Conservation (phyloP, 495 filamentous ascomycete species). For the Penicillium crystallinum region DNA sequence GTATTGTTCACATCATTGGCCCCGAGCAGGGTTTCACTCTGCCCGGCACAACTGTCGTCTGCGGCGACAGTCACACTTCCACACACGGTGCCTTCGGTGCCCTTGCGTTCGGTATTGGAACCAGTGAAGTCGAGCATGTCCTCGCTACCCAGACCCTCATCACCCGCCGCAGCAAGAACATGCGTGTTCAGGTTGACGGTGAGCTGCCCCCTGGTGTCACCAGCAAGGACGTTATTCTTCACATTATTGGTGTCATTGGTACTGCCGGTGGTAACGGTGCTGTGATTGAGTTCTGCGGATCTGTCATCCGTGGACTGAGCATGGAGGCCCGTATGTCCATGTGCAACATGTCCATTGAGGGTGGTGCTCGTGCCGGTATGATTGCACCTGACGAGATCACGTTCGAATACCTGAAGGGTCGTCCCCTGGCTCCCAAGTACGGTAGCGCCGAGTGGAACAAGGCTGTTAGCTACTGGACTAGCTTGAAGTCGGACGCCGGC, state of each 20-base stretch:
- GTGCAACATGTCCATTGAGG: slow-evolving; percentile 99
- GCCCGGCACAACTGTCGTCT: slow-evolving; percentile 94
- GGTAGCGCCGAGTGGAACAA: slow-evolving; percentile 86
- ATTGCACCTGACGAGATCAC: slow-evolving; percentile 92
- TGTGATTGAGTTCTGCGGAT: slow-evolving; percentile 96
- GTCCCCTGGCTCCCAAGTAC: slow-evolving; percentile 78
- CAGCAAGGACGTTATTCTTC: slow-evolving; percentile 92
- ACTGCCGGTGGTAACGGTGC: slow-evolving; percentile 92
- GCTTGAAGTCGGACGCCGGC: slow-evolving; percentile 74
- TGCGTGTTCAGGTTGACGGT: slow-evolving; percentile 93
- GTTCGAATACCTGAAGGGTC: slow-evolving; percentile 88
- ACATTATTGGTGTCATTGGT: slow-evolving; percentile 90
- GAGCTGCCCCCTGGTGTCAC: slow-evolving; percentile 86
- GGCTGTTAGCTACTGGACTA: slow-evolving; percentile 84
- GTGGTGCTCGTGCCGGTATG: slow-evolving; percentile 91
- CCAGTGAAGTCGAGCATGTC: slow-evolving; percentile 97
- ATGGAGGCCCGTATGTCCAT: slow-evolving; percentile 99
- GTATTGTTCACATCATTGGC: slow-evolving; percentile 98
- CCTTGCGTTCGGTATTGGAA: slow-evolving; percentile 95
- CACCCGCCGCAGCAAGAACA: slow-evolving; percentile 94
- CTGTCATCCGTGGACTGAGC: slow-evolving; percentile 79
- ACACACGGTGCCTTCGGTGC: slow-evolving; percentile 96
- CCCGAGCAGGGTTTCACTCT: slow-evolving; percentile 99
- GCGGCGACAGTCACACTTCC: slow-evolving; percentile 95
- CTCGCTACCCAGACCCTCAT: slow-evolving; percentile 94